Conservation (phyloP, 352 stramenopile species). For the Globisporangium barbulae region DNA sequence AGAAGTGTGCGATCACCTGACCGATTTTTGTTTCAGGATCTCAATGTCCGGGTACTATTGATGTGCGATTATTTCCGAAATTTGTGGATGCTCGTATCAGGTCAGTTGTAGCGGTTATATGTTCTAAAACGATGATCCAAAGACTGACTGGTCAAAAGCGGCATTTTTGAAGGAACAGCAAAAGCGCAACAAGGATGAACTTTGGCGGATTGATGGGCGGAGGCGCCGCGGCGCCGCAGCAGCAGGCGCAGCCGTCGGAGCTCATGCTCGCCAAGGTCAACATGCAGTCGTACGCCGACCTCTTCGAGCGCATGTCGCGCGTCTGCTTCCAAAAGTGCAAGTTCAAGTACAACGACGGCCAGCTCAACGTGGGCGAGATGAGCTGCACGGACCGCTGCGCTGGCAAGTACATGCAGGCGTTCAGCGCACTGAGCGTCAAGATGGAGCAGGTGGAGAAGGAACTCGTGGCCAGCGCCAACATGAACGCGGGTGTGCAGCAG, state of each 20-base stretch:
- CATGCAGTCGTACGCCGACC: slow-evolving; percentile 89
- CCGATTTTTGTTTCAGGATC: too few relatives aligned
- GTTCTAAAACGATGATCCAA: background rate
- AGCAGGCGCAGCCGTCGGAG: slow-evolving; percentile 69
- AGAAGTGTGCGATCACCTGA: too few relatives aligned
- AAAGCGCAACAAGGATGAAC: slow-evolving; percentile 44
- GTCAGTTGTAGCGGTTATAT: too few relatives aligned
- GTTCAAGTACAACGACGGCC: slow-evolving; percentile 94
- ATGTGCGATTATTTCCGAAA: too few relatives aligned
- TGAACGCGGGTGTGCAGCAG: slow-evolving; percentile 43
- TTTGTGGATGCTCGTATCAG: too few relatives aligned
- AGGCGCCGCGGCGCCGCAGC: slow-evolving; percentile 34
- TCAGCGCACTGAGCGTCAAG: slow-evolving; percentile 93
- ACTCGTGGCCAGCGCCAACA: slow-evolving; percentile 72
- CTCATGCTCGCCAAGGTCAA: slow-evolving; percentile 90
- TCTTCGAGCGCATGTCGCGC: slow-evolving; percentile 90
- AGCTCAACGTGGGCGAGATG: slow-evolving; percentile 98
- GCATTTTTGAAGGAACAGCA: background rate
- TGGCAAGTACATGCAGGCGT: slow-evolving; percentile 97
- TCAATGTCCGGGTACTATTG: too few relatives aligned
- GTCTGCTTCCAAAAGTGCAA: slow-evolving; percentile 95
- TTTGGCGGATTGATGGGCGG: slow-evolving; percentile 75
- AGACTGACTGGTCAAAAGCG: slow-evolving; percentile 7
- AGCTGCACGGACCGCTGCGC: slow-evolving; percentile 97
- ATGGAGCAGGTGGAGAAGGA: slow-evolving; percentile 95